Evolutionary conservation across 176 grass and related monocot species (phyloP).

Genomic region (Triticum urartu): DNA sequence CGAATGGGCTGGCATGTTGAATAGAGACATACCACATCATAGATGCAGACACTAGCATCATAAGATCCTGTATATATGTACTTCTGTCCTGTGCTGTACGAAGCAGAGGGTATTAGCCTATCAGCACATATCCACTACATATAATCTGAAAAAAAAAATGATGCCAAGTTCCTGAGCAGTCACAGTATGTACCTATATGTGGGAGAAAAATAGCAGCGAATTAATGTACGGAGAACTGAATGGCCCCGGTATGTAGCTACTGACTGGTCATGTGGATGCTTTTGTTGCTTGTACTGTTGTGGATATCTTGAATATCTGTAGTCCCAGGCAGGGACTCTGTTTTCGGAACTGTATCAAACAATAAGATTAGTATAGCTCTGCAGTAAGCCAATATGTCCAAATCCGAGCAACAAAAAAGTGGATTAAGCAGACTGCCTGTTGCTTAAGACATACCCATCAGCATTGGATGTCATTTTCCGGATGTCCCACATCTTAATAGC

Average conservation of each 20-base stretch:
- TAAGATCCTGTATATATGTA: slow-evolving; percentile 92
- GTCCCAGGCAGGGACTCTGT: slow-evolving; percentile 52
- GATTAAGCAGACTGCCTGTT: not conserved
- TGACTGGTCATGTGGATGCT: slow-evolving; percentile 74
- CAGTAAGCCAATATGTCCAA: not conserved
- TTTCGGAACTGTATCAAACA: slow-evolving; percentile 39
- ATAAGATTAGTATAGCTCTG: not conserved
- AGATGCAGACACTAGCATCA: slow-evolving; percentile 65
- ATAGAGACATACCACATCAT: slow-evolving; percentile 59
- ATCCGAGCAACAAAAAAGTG: not conserved
- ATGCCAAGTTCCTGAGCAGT: not conserved
- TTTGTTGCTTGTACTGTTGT: slow-evolving; percentile 47
- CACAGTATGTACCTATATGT: slow-evolving; percentile 41
- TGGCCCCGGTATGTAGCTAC: slow-evolving; percentile 83
- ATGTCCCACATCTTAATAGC: slow-evolving; percentile 85
- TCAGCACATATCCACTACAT: not conserved
- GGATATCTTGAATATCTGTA: slow-evolving; percentile 75
- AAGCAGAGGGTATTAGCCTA: slow-evolving; percentile 30
- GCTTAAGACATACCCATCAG: slow-evolving; percentile 34
- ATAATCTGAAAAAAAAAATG: not conserved
- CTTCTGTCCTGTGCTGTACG: slow-evolving; percentile 66
- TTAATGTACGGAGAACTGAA: slow-evolving; percentile 78
- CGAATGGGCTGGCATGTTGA: not conserved
- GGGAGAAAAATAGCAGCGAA: slow-evolving; percentile 89
- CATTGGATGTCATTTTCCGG: slow-evolving; percentile 74